Conservation (phyloP, 108 stramenopile species). For the Aurantiochytrium sp. region DNA sequence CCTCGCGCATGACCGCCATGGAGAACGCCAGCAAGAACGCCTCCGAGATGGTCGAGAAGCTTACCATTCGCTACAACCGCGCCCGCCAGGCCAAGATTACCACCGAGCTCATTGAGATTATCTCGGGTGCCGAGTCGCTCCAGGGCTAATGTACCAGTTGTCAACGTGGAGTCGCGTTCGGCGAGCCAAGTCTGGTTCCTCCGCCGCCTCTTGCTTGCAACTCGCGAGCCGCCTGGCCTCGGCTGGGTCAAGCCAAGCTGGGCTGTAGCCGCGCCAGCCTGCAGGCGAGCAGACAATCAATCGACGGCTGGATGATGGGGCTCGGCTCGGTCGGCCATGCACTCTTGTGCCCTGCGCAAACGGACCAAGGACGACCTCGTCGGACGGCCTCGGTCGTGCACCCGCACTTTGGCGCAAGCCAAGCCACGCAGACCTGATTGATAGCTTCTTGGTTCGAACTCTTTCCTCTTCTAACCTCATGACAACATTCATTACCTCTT, state of each 20-base stretch:
- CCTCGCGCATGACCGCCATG: slow-evolving; percentile 99
- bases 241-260: too few species aligned
- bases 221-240: too few species aligned
- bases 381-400: background rate
- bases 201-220: background rate
- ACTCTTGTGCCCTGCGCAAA: background rate
- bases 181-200: too few species aligned
- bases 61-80: slow-evolving; percentile 96
- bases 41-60: slow-evolving; percentile 90
- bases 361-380: background rate
- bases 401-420: too few species aligned
- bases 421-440: background rate
- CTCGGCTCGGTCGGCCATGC: too few species aligned
- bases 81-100: slow-evolving; percentile 99
- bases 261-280: too few species aligned
- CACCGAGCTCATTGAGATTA: slow-evolving; percentile 99
- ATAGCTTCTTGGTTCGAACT: too few species aligned
- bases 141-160: slow-evolving; percentile 49
- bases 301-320: too few species aligned
- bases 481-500: too few species aligned
- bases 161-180: too few species aligned
- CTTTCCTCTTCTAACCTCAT: too few species aligned
- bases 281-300: too few species aligned
- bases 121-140: slow-evolving; percentile 98
- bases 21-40: slow-evolving; percentile 99